These are phyloP conservation scores for Botrytis tulipae DNA, from an alignment of 2,329 filamentous ascomycete genomes.

Conservation along the genomic window DNA sequence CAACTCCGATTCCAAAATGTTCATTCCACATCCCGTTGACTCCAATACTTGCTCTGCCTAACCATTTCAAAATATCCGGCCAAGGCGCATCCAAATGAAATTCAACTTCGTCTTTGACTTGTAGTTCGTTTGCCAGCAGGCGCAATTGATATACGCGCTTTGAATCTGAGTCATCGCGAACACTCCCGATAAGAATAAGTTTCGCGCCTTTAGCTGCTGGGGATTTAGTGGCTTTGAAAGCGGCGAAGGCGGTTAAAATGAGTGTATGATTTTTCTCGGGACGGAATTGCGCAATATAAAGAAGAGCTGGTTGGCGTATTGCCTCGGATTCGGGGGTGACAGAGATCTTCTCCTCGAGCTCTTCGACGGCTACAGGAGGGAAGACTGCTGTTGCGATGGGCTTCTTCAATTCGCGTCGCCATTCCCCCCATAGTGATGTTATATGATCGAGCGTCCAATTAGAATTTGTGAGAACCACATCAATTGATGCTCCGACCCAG, in stretches of 20 bases:
- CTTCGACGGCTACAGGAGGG: slow-evolving; percentile 85
- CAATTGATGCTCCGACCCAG: slow-evolving; percentile 76
- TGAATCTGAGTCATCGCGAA: slow-evolving; percentile 79
- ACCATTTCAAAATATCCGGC: slow-evolving; percentile 79
- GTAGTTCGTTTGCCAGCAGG: slow-evolving; percentile 80
- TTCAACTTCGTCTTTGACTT: slow-evolving; percentile 77
- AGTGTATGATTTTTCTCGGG: slow-evolving; percentile 95
- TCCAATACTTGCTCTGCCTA: slow-evolving; percentile 74
- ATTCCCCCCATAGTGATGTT: slow-evolving; percentile 71
- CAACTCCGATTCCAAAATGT: slow-evolving; percentile 97
- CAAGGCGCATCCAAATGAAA: slow-evolving; percentile 91
- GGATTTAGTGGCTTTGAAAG: slow-evolving; percentile 61
- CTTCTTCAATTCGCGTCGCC: slow-evolving; percentile 46
- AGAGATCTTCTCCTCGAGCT: slow-evolving; percentile 72
- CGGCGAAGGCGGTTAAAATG: slow-evolving; percentile 79
- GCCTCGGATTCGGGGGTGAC: slow-evolving; percentile 68
- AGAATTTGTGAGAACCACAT: slow-evolving; percentile 97
- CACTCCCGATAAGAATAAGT: slow-evolving; percentile 84
- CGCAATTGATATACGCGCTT: slow-evolving; percentile 86
- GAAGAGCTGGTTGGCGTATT: slow-evolving; percentile 66
- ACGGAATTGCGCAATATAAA: slow-evolving; percentile 97
- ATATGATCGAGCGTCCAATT: slow-evolving; percentile 90
- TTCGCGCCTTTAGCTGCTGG: slow-evolving; percentile 55
- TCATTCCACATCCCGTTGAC: slow-evolving; percentile 99
- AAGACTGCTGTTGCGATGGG: slow-evolving; percentile 71